Base-by-base conservation (phyloP, 2,329 filamentous ascomycete genomes). In the Apiospora koreana region DNA sequence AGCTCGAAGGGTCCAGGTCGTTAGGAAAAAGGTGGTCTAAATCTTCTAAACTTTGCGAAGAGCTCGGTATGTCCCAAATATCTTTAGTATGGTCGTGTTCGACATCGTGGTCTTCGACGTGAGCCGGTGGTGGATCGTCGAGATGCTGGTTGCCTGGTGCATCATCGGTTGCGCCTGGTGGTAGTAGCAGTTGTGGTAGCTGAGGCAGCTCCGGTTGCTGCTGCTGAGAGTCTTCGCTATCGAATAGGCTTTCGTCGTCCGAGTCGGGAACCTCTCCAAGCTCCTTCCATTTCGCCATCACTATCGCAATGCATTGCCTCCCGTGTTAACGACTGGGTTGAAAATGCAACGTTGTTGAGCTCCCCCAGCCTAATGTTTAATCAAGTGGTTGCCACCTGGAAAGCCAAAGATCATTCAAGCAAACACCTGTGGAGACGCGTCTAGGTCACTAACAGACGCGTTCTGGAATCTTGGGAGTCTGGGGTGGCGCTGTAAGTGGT, bases 241-340 rank as follows among this genome's bases (percentile, higher is more conserved):
- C 80, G 74, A 81, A 77, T 4, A 71, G 72, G 69, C 77, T 79
- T 77, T 83, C 82, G 74, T 83, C 81, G 75, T 83, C 82, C 75
- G 82, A 83, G 75, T 83, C 81, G 65, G 81, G 82, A 75, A 83
- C 82, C 76, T 81, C 81, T 76, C 82, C 82, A 79, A 81, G 76
- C 77, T 81, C 80, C 80, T 82, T 82, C 82, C 82, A 83, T 75
- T 79, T 81, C 73, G 78, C 80, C 82, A 83, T 83, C 75, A 73
- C 72, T 71, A 62, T 75, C 70, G 70, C 68, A 69, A 79, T 74
- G 75, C 81, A 82, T 82, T 72, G 75, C 77, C 69, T 66, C 68
- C 31, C 31, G 46, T 28, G 31, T 54, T 54, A n/a, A n/a, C 45
- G 28, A 43, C 64, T 43, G 38, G 64, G 23, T 31, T 66, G 25